Conservation (phyloP, 208 protist genomes). For the Acanthamoeba lenticulata region DNA sequence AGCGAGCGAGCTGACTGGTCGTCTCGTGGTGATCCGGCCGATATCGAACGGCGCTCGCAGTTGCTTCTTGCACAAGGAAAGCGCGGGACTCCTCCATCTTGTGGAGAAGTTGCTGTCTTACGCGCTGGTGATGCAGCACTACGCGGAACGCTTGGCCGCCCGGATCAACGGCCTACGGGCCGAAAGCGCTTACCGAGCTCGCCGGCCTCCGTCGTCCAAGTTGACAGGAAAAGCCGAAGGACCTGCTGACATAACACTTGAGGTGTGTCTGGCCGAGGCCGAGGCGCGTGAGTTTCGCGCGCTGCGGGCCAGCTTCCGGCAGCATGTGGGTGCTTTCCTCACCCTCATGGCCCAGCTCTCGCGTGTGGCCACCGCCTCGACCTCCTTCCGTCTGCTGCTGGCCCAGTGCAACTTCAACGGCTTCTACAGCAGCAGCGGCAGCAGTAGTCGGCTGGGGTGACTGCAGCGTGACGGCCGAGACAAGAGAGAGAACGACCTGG, state of each 20-base stretch:
- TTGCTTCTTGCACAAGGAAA: slow-evolving; percentile 11
- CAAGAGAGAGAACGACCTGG: no score
- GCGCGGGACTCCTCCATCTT: neutral
- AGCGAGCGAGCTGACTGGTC: no score
- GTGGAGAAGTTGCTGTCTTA: neutral
- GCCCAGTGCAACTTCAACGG: slow-evolving; percentile 14
- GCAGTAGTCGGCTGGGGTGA: no score
- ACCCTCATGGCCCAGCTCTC: neutral
- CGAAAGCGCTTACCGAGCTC: neutral
- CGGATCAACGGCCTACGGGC: neutral
- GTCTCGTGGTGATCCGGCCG: neutral
- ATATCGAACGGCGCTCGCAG: neutral
- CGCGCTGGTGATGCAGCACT: neutral
- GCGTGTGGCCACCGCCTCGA: neutral
- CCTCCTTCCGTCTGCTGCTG: neutral
- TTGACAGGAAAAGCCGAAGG: neutral
- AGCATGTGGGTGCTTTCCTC: neutral
- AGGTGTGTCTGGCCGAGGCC: neutral
- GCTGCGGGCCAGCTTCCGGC: neutral
- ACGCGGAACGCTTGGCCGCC: neutral
- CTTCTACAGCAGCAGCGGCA: no score
- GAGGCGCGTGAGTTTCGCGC: neutral
- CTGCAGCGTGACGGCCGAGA: no score
- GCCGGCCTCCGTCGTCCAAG: neutral
- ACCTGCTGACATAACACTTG: neutral